Percentiles rank a stretch among this genome's conserved stretches.
Conservation (phyloP, 2,329 filamentous ascomycete species). For the Diplodia intermedia region DNA sequence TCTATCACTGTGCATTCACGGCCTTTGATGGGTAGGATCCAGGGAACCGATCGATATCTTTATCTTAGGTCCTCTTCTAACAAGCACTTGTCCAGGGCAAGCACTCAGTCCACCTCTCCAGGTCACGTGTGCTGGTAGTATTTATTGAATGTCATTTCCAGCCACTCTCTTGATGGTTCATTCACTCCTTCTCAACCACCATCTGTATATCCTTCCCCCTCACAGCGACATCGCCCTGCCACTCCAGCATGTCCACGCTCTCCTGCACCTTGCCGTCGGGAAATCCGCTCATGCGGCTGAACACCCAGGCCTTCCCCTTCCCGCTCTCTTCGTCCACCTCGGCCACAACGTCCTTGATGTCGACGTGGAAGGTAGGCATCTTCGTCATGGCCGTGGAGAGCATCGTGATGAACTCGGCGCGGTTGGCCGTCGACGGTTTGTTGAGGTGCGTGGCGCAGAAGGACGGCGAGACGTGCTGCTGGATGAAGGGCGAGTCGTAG, state of each 20-base stretch:
- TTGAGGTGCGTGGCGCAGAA: slow-evolving; percentile 4
- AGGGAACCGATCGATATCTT: background rate
- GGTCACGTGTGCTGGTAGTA: background rate
- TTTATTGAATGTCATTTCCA: background rate
- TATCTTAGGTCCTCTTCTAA: background rate
- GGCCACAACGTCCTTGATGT: slow-evolving; percentile 2
- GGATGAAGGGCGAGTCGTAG: slow-evolving; percentile 12
- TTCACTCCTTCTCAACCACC: background rate
- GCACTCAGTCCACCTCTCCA: background rate
- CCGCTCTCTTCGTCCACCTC: slow-evolving; percentile 7
- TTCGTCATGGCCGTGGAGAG: background rate
- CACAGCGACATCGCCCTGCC: slow-evolving; percentile 9
- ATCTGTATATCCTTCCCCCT: slow-evolving; percentile 22
- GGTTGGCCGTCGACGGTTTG: background rate
- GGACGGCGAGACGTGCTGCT: background rate
- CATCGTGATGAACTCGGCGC: slow-evolving; percentile 1
- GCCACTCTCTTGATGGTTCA: background rate
- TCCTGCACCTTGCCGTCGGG: slow-evolving; percentile 5
- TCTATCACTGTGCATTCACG: background rate
- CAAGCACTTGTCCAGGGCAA: background rate
- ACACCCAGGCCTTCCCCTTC: slow-evolving; percentile 8
- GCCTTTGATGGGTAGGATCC: background rate
- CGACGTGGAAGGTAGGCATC: slow-evolving; percentile 3
- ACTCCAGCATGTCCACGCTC: slow-evolving; percentile 25
- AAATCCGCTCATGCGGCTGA: slow-evolving; percentile 15